Base-by-base conservation (phyloP, 2,329 filamentous ascomycete species). In the Phialocephala subalpina region DNA sequence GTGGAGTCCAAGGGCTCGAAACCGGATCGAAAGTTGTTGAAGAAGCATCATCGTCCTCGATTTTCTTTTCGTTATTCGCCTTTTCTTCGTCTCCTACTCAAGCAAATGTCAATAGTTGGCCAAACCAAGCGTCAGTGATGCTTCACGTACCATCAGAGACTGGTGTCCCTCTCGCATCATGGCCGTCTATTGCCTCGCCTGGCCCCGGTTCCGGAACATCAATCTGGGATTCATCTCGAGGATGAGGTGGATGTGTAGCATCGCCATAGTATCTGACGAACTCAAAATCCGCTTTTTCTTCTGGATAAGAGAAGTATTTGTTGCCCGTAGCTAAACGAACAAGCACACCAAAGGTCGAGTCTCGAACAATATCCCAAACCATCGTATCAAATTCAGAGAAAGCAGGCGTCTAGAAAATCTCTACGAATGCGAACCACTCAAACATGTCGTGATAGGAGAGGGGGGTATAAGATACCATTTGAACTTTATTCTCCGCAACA, bases 291-390 rank as follows among this genome's bases (percentile, higher is more conserved):
- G 22, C 18, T 11, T n/a, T 25, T 29, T 61, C 59, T 33, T 61
- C 59, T 2, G 49, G 33, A 22, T 56, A 62, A 12, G 33, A 29
- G 22, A 61, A 53, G 25, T 20, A 29, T 56, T 35, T 33, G 22
- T 45, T 36, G 2, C 22, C 14, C 11, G n/a, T 55, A n/a, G 55
- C 18, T 22, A 62, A 25, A 22, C 60, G 60, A 12, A 57, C 38
- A 27, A 62, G 20, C 40, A 47, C 49, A 55, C 60, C 49, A 22
- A 56, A 47, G 27, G 52, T 62, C 33, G 60, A 57, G 49, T 62
- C 49, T 56, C 60, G 22, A 29, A 57, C 16, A 29, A 62, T 56
- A 18, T 62, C 60, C 25, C 49, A 53, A 18, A 53, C 49, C 49
- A 53, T 53, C 3, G 8, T 53, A 29, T 33, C 18, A 29, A 29